Base-by-base conservation (phyloP, 495 filamentous ascomycete species). In the Lepidopterella palustris region DNA sequence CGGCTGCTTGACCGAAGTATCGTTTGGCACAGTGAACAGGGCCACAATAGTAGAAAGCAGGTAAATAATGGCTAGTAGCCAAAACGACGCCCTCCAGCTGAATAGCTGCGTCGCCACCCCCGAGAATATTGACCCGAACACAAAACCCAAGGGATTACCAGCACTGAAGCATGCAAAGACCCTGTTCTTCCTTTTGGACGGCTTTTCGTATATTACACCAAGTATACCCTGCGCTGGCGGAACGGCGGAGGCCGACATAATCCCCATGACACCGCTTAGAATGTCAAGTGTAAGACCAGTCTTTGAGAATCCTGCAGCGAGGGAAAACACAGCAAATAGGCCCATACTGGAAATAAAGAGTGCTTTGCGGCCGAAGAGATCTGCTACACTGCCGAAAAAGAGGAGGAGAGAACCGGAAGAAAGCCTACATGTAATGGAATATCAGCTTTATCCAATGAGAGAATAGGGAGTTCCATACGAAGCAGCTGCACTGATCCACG, bases 321-420 rank as follows among this genome's bases (percentile, higher is more conserved):
- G 70, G 3, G 74, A 69, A 0, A 83, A 80, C 35, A 83, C 72
- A 0, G 82, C 76, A 53, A 86, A 84, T 65, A 86, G 82, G 20
- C 80, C 80, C 62, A 87, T 84, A 20, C 83, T 83, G 27, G 74
- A 73, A 24, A 89, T 80, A 72, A 90, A 90, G 47, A 90, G 78
- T 2, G 71, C 71, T 60, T 85, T 82, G 57, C 87, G 85, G 27
- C 87, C 88, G 62, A 88, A 88, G 59, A 89, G 81, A 64, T 91
- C 87, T 18, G 82, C 84, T 28, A 90, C 72, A 63, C 84, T 82
- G 35, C 87, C 88, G 75, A 87, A 90, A 53, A 88, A 78, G 11
- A 92, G 74, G 28, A 91, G 72, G 64, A 90, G 86, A 28, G 86
- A 82, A 40, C 86, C 88, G 49, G 85, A 84, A 3, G 82, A 80